These are phyloP conservation scores for Lathyrus oleraceus DNA, from an alignment of 306 rosid species.

Conservation along the genomic window DNA sequence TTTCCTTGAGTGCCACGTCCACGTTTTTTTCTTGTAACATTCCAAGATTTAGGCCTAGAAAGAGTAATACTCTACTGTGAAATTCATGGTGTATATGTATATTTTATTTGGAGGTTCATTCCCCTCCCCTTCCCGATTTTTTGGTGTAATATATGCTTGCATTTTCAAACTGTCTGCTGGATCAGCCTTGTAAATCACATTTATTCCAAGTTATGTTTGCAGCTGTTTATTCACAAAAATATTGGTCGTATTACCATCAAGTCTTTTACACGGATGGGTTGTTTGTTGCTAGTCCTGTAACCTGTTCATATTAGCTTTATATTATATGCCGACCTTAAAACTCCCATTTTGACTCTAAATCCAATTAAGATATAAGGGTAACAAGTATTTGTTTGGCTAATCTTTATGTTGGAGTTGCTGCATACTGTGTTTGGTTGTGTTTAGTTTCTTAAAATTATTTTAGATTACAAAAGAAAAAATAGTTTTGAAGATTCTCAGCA, in stretches of 20 bases:
- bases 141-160: slow-evolving; percentile 24
- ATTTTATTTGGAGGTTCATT: slow-evolving; percentile 35
- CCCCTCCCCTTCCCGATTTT: background rate
- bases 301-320: background rate
- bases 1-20: slow-evolving; percentile 45
- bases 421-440: background rate
- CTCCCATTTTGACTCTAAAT: background rate
- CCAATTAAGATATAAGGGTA: background rate
- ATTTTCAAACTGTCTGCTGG: slow-evolving; percentile 21
- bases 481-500: background rate
- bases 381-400: background rate
- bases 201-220: slow-evolving; percentile 15
- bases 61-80: slow-evolving; percentile 25
- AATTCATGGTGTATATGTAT: slow-evolving; percentile 37
- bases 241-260: background rate
- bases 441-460: background rate
- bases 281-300: background rate
- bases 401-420: background rate
- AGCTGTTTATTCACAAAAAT: slow-evolving; percentile 2
- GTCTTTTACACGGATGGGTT: background rate
- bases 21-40: slow-evolving; percentile 42
- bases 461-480: background rate
- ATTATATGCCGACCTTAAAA: background rate
- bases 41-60: slow-evolving; percentile 32
- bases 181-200: slow-evolving; percentile 35